Evolutionary conservation across 108 stramenopile genomes (phyloP).

Genomic region (Poteriospumella lacustris): DNA sequence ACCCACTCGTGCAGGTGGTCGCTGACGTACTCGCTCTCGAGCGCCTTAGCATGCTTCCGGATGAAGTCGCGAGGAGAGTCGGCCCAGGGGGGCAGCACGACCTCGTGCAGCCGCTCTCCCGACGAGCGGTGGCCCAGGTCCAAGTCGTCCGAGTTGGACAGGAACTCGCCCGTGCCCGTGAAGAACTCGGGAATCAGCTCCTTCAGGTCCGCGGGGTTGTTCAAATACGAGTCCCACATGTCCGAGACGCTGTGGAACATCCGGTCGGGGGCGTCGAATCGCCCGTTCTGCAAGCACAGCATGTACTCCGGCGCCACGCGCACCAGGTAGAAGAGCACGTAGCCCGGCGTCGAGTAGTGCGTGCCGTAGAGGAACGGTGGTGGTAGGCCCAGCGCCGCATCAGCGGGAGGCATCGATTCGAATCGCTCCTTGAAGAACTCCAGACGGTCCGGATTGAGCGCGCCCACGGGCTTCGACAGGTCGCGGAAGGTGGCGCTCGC

Average conservation of each 20-base stretch:
- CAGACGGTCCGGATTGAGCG: slow-evolving; percentile 41
- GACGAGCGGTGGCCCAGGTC: slow-evolving; percentile 83
- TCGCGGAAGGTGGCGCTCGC: slow-evolving; percentile 56
- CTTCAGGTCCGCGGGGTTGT: slow-evolving; percentile 92
- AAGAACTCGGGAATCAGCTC: slow-evolving; percentile 95
- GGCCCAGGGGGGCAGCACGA: slow-evolving; percentile 81
- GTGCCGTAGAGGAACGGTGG: slow-evolving; percentile 87
- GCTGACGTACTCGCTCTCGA: slow-evolving; percentile 83
- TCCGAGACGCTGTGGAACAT: slow-evolving; percentile 73
- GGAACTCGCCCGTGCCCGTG: slow-evolving; percentile 73
- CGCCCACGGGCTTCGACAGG: slow-evolving; percentile 56
- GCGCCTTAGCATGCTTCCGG: slow-evolving; percentile 70
- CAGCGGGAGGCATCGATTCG: slow-evolving; percentile 37
- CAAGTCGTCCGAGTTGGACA: slow-evolving; percentile 76
- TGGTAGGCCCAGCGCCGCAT: slow-evolving; percentile 35
- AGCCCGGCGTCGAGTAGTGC: slow-evolving; percentile 90
- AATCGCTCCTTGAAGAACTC: slow-evolving; percentile 36
- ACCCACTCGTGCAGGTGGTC: slow-evolving; percentile 84
- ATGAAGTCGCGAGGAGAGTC: slow-evolving; percentile 79
- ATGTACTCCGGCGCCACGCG: slow-evolving; percentile 90
- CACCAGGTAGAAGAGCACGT: slow-evolving; percentile 92
- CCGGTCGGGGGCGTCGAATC: slow-evolving; percentile 91
- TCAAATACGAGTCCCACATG: slow-evolving; percentile 69
- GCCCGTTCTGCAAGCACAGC: slow-evolving; percentile 87
- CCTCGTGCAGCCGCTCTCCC: slow-evolving; percentile 77